Base-by-base conservation (phyloP, 768 basidiomycete genomes). In the Suillus bovinus region DNA sequence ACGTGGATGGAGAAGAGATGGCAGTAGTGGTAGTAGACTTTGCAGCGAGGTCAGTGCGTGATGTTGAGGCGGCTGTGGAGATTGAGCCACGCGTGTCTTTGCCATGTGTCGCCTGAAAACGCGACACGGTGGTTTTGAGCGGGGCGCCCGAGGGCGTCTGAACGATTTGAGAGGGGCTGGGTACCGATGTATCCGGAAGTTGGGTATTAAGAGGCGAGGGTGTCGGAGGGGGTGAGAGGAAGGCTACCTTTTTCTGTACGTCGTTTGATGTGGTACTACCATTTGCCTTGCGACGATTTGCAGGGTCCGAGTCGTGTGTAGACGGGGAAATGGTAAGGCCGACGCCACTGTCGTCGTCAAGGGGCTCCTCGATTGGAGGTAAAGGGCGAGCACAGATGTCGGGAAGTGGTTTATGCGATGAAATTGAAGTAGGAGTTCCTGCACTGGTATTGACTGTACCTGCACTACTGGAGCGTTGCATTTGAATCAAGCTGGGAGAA, bases 181-280 rank as follows among this genome's bases (percentile, higher is more conserved):
- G 66, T 34, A 71, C 69, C 59, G 81, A 75, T 64, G 82, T 74
- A 66, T 84, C 81, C 53, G 84, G 82, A 60, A 86, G 76, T 58
- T 80, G 73, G 64, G 72, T 63, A 59, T 71, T 71, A 63, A 82
- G 78, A 63, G 77, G 82, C 42, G 79, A 74, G 56, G 88, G 86
- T 0, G 90, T 89, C 33, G 89, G 89, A 16, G 89, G 86, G 55
- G 91, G 91, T 33, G 91, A 91, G 69, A 90, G 82, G 77, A 94
- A 94, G 31, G 91, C 93, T 50, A 94, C 93, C 77, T 93, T 93
- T 81, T 94, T 94, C 70, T 84, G 85, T 36, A 84, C 79, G 66
- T 89, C 88, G 64, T 73, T 73, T 53, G 39, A 63, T 42, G 52
- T 68, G 63, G 70, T 69, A 62, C 73, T 76, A 49, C 74, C 72